These are phyloP conservation scores for Selenicereus undatus DNA, from an alignment of 148 eudicot species.

Conservation along the genomic window DNA sequence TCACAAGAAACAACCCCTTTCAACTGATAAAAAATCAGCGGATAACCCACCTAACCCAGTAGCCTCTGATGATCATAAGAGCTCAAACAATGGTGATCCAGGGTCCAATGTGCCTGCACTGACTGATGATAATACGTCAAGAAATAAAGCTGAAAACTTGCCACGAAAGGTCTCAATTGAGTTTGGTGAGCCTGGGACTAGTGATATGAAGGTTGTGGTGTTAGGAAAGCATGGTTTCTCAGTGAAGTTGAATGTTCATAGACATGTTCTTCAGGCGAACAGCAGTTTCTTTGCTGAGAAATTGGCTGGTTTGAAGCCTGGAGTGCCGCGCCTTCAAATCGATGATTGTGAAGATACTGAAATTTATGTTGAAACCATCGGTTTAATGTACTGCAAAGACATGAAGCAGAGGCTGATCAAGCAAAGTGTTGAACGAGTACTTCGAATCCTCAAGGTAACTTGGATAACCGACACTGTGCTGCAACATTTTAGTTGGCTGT, in stretches of 20 bases:
- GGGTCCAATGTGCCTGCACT: conserved; percentile 24
- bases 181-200: conserved; percentile 79
- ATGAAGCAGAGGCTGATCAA: conserved; percentile 73
- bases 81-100: conserved; percentile 24
- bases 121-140: conserved; percentile 31
- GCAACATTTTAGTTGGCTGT: neutral
- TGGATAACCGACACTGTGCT: neutral
- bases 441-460: conserved; percentile 80
- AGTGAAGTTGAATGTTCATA: conserved; percentile 86
- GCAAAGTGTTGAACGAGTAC: conserved; percentile 78
- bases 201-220: conserved; percentile 72
- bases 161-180: conserved; percentile 77
- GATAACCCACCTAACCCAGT: conserved; percentile 26
- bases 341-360: conserved; percentile 88
- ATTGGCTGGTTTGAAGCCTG: conserved; percentile 40
- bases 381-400: conserved; percentile 83
- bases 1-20: conserved; percentile 41
- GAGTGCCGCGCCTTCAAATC: conserved; percentile 47
- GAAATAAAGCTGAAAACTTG: conserved; percentile 47
- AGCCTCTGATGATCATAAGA: conserved; percentile 37
- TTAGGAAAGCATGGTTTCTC: conserved; percentile 72
- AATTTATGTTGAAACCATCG: conserved; percentile 79
- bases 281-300: conserved; percentile 58
- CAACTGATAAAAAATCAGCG: conserved; percentile 38
- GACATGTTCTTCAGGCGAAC: conserved; percentile 41